Evolutionary conservation across 352 stramenopile species (phyloP).

Genomic region (Phytophthora boehmeriae): DNA sequence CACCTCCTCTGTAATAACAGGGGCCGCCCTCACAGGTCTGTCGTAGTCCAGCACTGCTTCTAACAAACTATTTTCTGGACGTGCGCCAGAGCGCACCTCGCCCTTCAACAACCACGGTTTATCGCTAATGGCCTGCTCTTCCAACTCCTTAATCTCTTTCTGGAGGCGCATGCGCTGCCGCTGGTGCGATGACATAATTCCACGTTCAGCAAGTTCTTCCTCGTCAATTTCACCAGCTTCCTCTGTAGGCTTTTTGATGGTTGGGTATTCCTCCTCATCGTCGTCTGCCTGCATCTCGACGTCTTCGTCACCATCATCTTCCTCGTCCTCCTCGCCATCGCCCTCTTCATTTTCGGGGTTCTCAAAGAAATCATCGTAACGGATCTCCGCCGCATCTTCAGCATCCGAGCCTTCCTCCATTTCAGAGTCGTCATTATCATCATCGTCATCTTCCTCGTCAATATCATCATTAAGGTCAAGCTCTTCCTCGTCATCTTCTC

Average conservation of each 20-base stretch:
- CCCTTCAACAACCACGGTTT: slow-evolving; percentile 95
- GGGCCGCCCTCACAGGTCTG: slow-evolving; percentile 89
- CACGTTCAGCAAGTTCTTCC: slow-evolving; percentile 75
- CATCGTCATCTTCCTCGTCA: slow-evolving; percentile 49
- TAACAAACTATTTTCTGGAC: slow-evolving; percentile 93
- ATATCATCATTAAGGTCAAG: slow-evolving; percentile 47
- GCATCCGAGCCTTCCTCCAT: slow-evolving; percentile 58
- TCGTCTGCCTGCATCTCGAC: slow-evolving; percentile 47
- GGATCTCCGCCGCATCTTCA: slow-evolving; percentile 62
- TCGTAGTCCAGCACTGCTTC: slow-evolving; percentile 95
- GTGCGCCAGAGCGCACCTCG: slow-evolving; percentile 85
- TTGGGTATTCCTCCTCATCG: slow-evolving; percentile 64
- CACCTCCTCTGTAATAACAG: slow-evolving; percentile 93
- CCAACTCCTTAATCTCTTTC: slow-evolving; percentile 87
- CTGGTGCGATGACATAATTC: slow-evolving; percentile 83
- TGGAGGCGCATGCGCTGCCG: slow-evolving; percentile 68
- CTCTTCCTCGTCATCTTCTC: slow-evolving; percentile 43
- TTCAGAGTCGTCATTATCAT: slow-evolving; percentile 57
- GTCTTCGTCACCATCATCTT: slow-evolving; percentile 52
- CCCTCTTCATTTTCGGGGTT: slow-evolving; percentile 47
- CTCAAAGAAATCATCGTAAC: slow-evolving; percentile 70
- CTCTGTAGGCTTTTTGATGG: slow-evolving; percentile 67
- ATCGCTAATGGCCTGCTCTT: slow-evolving; percentile 89
- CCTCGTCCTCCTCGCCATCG: slow-evolving; percentile 44
- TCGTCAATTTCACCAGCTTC: slow-evolving; percentile 56